Evolutionary conservation across 129 eudicot species (phyloP), one percentile per base, ranked within the genome.

Genomic region (Helichrysum umbraculigerum): DNA sequence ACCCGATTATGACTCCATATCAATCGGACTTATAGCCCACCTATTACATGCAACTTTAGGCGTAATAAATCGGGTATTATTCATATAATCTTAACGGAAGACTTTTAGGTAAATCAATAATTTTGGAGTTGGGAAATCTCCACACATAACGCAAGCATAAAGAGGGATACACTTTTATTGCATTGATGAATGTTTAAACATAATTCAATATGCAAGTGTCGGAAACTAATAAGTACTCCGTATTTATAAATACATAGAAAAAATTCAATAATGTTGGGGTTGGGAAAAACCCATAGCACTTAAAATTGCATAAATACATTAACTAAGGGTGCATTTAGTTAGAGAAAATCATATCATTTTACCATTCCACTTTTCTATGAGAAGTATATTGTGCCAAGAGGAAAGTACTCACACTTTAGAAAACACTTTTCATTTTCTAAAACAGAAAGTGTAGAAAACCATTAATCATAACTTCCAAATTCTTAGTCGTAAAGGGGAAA

Each of bases 41-140:
- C 37, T 33, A 22, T 39, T 35, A 68, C 34, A 78, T 68, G 76
- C 82, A 60, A 70, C 70, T 77, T 78, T 70, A 78, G 82, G 61
- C 71, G 63, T 57, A 72, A 3, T 33, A 33, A 70, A 17, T 32
- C 76, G 3, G 41, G 44, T 60, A 14, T 58, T 41, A 69, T 11
- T 19, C 25, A 35, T 6, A 29, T 21, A n/a, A n/a, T n/a, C n/a
- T n/a, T n/a, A n/a, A n/a, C n/a, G n/a, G n/a, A n/a, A n/a, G n/a
- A n/a, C n/a, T 25, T 41, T 42, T 70, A 39, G 70, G 71, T 70
- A 78, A 78, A 78, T 70, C 60, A 71, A 61, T 47, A 61, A 42
- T 33, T 37, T 5, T 34, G 47, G 25, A 4, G 8, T n/a, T 50
- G 14, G n/a, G 22, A 57, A 15, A 56, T 16, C 61, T 56, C 17